Evolutionary conservation across 2,329 filamentous ascomycete genomes (phyloP).

Genomic region (Fusarium clavum): DNA sequence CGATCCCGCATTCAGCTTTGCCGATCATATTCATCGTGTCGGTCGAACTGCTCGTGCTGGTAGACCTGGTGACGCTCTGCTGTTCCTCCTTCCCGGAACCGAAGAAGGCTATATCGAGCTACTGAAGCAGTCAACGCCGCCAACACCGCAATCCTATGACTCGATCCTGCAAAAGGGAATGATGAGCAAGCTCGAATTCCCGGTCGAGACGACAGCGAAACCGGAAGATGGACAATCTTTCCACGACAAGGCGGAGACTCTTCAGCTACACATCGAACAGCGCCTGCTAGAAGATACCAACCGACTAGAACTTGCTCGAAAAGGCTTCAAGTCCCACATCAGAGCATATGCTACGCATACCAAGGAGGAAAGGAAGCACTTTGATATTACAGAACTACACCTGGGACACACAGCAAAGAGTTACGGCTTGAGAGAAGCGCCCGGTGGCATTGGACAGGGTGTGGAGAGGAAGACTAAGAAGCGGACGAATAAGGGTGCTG

Average conservation of each 20-base stretch:
- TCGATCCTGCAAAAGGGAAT: slow-evolving; percentile 74
- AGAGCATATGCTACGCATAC: slow-evolving; percentile 95
- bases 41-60: slow-evolving; percentile 95
- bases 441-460: slow-evolving; percentile 79
- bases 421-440: slow-evolving; percentile 89
- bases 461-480: slow-evolving; percentile 61
- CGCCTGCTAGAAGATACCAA: slow-evolving; percentile 70
- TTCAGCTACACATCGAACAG: slow-evolving; percentile 71
- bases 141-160: slow-evolving; percentile 64
- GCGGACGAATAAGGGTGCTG: slow-evolving; percentile 48
- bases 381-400: slow-evolving; percentile 92
- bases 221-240: slow-evolving; percentile 57
- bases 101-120: slow-evolving; percentile 92
- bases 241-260: slow-evolving; percentile 65
- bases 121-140: slow-evolving; percentile 65
- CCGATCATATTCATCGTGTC: slow-evolving; percentile 94
- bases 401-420: slow-evolving; percentile 94
- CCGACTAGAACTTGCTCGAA: slow-evolving; percentile 82
- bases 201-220: slow-evolving; percentile 74
- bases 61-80: slow-evolving; percentile 83
- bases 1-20: slow-evolving; percentile 91
- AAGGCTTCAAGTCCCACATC: slow-evolving; percentile 91
- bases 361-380: slow-evolving; percentile 83
- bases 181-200: slow-evolving; percentile 68
- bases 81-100: slow-evolving; percentile 90